Evolutionary conservation across 2,329 filamentous ascomycete genomes (phyloP), one percentile per base, ranked within the genome.

Genomic region (Colletotrichum limetticola): DNA sequence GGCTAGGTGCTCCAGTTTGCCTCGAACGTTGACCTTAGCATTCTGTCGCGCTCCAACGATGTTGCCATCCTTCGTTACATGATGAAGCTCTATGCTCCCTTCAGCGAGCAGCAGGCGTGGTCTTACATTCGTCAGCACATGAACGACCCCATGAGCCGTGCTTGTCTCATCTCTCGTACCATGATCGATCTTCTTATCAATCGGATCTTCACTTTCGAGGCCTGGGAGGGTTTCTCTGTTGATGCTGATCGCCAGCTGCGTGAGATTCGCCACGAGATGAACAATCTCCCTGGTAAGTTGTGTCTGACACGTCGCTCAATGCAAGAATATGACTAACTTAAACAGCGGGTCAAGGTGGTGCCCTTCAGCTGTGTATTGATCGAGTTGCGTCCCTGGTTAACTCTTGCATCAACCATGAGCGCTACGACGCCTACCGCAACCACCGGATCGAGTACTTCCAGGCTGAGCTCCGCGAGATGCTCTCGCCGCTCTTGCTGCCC

Each of bases 161-260:
- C 81, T 3, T 85, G 83, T 74, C 79, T 85, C n/a, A 81, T 85
- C 19, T 84, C 84, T 2, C 81, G 84, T 7, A 79, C 85, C 72
- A 79, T 85, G 24, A 80, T 85, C 35, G 83, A 85, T 76, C 85
- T 82, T 67, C 79, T 85, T 53, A 83, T 85, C 66, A 83, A 83
- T 71, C 79, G 82, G 3, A 81, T 85, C 52, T 84, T 84, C 82
- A 80, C 81, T 2, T 79, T 82, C 5, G 78, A 79, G 37, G 83
- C 83, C 6, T 85, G 84, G 84, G 78, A 78, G 64, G 82, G 82
- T 24, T 80, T 81, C 5, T 82, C 84, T 66, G 74, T 72, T 19
- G 79, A 83, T 46, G 78, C 79, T n/a, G 80, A 80, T 7, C 78
- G 78, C 24, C 78, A 79, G 4, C 78, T 85, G 9, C 74, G 79